These are phyloP conservation scores for Dactylellina leptospora DNA, from an alignment of 2,329 filamentous ascomycete species.

Conservation along the genomic window DNA sequence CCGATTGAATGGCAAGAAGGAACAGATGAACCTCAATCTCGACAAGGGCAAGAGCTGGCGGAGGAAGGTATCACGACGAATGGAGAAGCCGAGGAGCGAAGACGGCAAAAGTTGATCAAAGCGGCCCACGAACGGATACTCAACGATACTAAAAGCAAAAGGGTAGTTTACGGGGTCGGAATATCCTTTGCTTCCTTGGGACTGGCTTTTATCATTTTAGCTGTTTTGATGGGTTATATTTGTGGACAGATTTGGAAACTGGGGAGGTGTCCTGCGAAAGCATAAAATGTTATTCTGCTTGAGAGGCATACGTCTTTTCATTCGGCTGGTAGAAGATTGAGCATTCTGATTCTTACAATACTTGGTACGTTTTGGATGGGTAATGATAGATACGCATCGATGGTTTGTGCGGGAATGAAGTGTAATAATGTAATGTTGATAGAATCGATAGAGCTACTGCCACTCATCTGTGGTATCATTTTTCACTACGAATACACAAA, in stretches of 20 bases:
- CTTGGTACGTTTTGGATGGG: too few relatives aligned
- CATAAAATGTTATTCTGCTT: too few relatives aligned
- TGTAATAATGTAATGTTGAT: too few relatives aligned
- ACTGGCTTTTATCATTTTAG: constrained; percentile 16
- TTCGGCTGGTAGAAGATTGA: too few relatives aligned
- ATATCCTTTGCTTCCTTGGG: constrained; percentile 13
- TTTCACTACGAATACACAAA: too few relatives aligned
- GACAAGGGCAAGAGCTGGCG: not conserved
- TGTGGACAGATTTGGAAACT: constrained; percentile 37
- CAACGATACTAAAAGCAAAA: constrained; percentile 34
- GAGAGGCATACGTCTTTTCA: too few relatives aligned
- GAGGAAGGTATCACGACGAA: not conserved
- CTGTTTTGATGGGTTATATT: constrained; percentile 1
- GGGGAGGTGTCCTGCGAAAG: constrained; percentile 36
- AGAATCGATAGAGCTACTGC: too few relatives aligned
- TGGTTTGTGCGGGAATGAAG: too few relatives aligned
- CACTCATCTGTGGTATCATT: too few relatives aligned
- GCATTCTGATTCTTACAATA: too few relatives aligned
- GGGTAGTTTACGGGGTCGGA: constrained; percentile 26
- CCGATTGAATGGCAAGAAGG: not conserved
- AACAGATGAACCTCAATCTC: not conserved
- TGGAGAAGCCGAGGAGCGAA: not conserved
- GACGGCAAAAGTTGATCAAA: constrained; percentile 19
- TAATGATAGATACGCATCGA: too few relatives aligned
- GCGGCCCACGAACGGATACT: constrained; percentile 29